Conservation (phyloP, 345 rosid species). For the Eucalyptus fibrosa region DNA sequence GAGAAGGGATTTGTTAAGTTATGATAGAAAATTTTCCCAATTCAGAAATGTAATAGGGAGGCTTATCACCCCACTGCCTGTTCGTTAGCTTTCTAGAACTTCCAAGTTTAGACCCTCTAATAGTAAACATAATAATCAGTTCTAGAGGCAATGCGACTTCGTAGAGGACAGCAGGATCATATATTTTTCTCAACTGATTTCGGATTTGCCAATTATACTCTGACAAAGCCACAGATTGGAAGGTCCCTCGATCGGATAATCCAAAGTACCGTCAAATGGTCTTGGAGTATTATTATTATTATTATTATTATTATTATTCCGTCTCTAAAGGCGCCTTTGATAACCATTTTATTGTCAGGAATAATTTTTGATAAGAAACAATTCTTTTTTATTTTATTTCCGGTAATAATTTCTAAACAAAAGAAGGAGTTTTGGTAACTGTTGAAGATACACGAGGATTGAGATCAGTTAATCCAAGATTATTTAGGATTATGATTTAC, state of each 20-base stretch:
- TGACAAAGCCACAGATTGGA: neutral
- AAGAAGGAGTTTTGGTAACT: no score
- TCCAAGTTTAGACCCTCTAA: neutral
- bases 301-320: no score
- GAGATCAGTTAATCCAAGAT: no score
- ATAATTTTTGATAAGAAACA: no score
- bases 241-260: neutral
- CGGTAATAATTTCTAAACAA: no score
- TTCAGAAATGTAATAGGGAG: neutral
- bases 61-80: neutral
- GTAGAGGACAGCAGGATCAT: neutral
- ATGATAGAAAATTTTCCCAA: neutral
- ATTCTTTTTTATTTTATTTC: no score
- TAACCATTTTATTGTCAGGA: no score
- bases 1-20: constrained; percentile 61
- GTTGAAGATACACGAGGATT: no score
- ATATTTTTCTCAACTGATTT: neutral
- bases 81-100: neutral
- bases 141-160: neutral
- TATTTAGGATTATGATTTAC: no score
- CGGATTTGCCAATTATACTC: neutral
- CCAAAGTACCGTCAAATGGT: neutral
- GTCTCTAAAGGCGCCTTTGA: no score
- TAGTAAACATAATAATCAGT: neutral
- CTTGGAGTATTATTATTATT: neutral